These are phyloP conservation scores for Senecio squalidus DNA, from an alignment of 140 eudicot genomes.

Conservation along the genomic window DNA sequence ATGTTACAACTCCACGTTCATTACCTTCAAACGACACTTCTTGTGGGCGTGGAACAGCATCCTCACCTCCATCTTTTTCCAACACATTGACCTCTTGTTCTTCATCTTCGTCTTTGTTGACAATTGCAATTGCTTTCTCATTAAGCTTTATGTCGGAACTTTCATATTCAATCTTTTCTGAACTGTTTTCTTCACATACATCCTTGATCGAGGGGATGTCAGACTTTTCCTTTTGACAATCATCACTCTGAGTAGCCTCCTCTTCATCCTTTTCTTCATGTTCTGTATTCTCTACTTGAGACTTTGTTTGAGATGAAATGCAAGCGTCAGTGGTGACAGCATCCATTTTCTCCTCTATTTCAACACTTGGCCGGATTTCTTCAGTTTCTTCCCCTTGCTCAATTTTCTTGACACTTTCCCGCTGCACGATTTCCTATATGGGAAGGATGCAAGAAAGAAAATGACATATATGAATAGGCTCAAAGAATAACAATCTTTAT, in stretches of 20 bases:
- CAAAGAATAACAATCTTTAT: neutral
- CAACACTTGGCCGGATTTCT: slow-evolving; percentile 1
- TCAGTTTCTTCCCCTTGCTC: neutral
- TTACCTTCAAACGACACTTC: slow-evolving; percentile 9
- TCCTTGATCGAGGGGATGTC: slow-evolving; percentile 4
- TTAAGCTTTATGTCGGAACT: neutral
- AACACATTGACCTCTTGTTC: slow-evolving; percentile 10
- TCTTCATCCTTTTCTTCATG: neutral
- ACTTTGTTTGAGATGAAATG: slow-evolving; percentile 15
- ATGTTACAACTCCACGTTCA: slow-evolving; percentile 14
- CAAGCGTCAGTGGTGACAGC: neutral
- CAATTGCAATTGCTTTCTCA: neutral
- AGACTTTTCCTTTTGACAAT: slow-evolving; percentile 1
- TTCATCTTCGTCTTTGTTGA: slow-evolving; percentile 9
- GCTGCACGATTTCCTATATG: neutral
- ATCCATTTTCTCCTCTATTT: slow-evolving; percentile 10
- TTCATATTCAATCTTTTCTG: slow-evolving; percentile 8
- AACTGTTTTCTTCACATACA: slow-evolving; percentile 5
- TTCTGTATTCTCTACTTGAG: slow-evolving; percentile 2
- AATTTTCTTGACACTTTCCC: neutral
- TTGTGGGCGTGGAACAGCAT: slow-evolving; percentile 1
- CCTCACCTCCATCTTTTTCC: slow-evolving; percentile 7
- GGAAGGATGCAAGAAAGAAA: too few species aligned
- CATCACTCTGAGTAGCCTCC: slow-evolving; percentile 13
- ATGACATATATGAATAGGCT: neutral